These are phyloP conservation scores for Chimonanthus praecox DNA, from an alignment of 164 flowering plant genomes.

Conservation along the genomic window DNA sequence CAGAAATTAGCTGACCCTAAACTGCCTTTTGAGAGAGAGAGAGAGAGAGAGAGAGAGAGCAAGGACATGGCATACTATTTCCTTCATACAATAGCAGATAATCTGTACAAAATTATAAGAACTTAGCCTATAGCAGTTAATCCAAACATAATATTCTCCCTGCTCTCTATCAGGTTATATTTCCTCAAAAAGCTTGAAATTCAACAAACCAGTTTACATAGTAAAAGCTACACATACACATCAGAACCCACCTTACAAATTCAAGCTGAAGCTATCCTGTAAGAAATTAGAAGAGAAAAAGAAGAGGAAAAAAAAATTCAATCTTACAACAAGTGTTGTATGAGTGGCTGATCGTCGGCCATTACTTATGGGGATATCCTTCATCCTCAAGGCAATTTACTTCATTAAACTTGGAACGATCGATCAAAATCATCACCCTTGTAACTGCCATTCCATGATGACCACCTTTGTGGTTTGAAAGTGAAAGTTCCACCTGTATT, in stretches of 20 bases:
- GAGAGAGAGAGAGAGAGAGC: background rate
- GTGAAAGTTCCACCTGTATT: background rate
- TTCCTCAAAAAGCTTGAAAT: background rate
- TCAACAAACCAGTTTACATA: background rate
- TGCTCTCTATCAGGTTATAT: background rate
- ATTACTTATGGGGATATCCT: background rate
- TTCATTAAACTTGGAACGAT: background rate
- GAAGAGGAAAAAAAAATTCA: background rate
- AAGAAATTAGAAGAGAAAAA: background rate
- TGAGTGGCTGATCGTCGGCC: background rate
- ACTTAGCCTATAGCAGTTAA: background rate
- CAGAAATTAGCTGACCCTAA: too few species aligned
- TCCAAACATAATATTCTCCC: background rate
- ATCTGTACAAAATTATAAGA: background rate
- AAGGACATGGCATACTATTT: background rate
- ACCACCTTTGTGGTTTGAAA: background rate
- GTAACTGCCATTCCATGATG: background rate
- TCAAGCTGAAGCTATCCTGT: conserved; percentile 3
- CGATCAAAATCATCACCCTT: background rate
- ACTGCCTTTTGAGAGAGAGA: background rate
- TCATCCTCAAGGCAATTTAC: too few species aligned
- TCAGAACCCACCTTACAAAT: conserved; percentile 10
- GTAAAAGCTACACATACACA: conserved; percentile 13
- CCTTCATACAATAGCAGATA: background rate
- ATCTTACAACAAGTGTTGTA: background rate